Evolutionary conservation across 805 yeast species (phyloP), one percentile per base, ranked within the genome.

Genomic region (Ogataea populi-albae): DNA sequence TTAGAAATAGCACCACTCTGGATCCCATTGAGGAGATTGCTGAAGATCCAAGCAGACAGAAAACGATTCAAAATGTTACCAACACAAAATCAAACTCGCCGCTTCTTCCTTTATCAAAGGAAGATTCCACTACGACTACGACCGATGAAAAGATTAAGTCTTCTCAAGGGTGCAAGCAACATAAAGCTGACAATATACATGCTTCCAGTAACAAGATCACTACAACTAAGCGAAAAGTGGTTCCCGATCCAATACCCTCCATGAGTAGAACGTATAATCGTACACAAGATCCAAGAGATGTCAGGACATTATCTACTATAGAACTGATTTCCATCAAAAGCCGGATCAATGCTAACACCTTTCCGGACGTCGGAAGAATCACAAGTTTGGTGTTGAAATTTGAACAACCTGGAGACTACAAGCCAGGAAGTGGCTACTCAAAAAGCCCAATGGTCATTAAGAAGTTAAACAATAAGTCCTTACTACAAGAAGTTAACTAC

Each of bases 311-410:
- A 9, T 36, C 46, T 2, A 47, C 49, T 2, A 32, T 45, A 12
- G 52, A 47, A 30, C 38, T 47, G 21, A 37, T 47, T n/a, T 47
- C 52, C 4, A 43, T 47, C 24, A 43, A 40, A 26, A 42, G 38
- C 19, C 39, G 49, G 23, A 30, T 47, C n/a, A 33, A 23, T 4
- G 29, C 30, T 25, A 34, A 30, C 15, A 30, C 30, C 4, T 45
- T 47, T 23, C 43, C 46, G 14, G 52, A 47, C n/a, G 36, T 47
- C 5, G 45, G 43, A 4, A 38, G 47, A n/a, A 43, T 47, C 12
- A 41, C 43, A 6, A 38, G 44, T 10, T 22, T 47, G 28, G 47
- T 45, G 34, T 27, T 36, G 19, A 40, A 42, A 26, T 47, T 47
- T 35, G 52, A 47, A 32, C 48, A 47, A 17, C 33, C 33, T 17